A percentile compares a stretch with the other conserved stretches of the same genome.
Conservation (phyloP, 2,329 filamentous ascomycete species). For the Dactylellina leptospora region DNA sequence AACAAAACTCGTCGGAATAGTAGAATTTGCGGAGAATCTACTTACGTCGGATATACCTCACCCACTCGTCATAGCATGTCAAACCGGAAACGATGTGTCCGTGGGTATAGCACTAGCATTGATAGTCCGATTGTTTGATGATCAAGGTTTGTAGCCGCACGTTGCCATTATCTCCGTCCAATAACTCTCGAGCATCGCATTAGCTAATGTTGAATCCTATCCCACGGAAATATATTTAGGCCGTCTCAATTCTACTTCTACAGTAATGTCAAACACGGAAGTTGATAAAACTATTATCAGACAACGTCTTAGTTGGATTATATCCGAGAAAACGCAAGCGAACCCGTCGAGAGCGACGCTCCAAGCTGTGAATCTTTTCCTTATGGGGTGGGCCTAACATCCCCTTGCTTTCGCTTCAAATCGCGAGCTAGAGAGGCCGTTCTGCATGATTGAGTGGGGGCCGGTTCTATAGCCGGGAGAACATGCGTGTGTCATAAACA, state of each 20-base stretch:
- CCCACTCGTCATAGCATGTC: conserved; percentile 72
- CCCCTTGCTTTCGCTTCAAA: background rate
- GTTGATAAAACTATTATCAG: conserved; percentile 81
- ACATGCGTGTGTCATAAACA: conserved; percentile 31
- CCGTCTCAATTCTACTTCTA: conserved; percentile 8
- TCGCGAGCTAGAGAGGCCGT: background rate
- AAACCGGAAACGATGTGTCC: conserved; percentile 80
- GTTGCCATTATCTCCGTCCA: background rate
- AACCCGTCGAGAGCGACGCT: conserved; percentile 86
- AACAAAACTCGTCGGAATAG: conserved; percentile 71
- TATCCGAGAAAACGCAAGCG: conserved; percentile 77
- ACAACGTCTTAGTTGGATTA: conserved; percentile 80
- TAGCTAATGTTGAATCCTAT: background rate
- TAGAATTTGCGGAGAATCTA: conserved; percentile 65
- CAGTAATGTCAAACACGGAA: conserved; percentile 14
- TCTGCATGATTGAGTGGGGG: background rate
- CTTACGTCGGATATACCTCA: conserved; percentile 54
- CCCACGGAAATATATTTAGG: no score
- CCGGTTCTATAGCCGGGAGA: background rate
- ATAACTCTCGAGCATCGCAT: background rate
- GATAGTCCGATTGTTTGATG: conserved; percentile 76
- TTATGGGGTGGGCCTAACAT: conserved; percentile 66
- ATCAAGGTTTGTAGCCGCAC: conserved; percentile 65
- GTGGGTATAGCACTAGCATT: conserved; percentile 80
- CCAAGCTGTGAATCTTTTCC: conserved; percentile 88